These are phyloP conservation scores for Fraxinus baroniana DNA, from an alignment of 305 asterid genomes.

Conservation along the genomic window DNA sequence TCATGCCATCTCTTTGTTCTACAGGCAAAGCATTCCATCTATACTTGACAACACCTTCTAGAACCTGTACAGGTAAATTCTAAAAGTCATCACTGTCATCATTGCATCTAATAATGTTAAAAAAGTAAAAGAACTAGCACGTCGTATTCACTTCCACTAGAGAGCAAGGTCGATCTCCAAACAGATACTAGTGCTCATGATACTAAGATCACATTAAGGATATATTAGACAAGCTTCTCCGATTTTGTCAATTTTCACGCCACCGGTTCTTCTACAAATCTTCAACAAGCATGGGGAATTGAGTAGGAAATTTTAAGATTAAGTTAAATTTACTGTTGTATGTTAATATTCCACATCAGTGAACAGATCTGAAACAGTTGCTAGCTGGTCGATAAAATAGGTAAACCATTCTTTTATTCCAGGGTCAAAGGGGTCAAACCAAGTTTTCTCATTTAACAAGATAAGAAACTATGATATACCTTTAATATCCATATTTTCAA, in stretches of 20 bases:
- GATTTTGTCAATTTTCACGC: neutral
- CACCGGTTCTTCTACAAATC: neutral
- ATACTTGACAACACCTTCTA: conserved; percentile 96
- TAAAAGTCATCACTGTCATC: conserved; percentile 12
- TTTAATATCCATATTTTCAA: neutral
- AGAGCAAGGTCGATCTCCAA: neutral
- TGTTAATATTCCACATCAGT: neutral
- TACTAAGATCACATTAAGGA: neutral
- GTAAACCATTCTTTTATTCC: neutral
- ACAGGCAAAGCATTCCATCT: conserved; percentile 98
- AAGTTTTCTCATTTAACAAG: neutral
- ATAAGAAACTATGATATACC: neutral
- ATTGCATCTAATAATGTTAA: conserved; percentile 12
- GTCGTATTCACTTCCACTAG: neutral
- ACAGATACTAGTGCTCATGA: neutral
- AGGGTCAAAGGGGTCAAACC: neutral
- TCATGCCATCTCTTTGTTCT: conserved; percentile 99
- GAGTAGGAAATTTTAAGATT: neutral
- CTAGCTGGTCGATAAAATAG: neutral
- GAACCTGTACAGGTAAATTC: conserved; percentile 55
- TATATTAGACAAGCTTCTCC: neutral
- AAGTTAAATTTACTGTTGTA: neutral
- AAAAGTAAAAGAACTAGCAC: neutral
- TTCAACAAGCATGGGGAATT: neutral
- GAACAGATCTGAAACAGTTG: neutral